Percentiles rank a stretch among this genome's conserved stretches.
phyloP scores from a whole-genome alignment of 1,139 yeast species.

The Geotrichum restrictum region DNA sequence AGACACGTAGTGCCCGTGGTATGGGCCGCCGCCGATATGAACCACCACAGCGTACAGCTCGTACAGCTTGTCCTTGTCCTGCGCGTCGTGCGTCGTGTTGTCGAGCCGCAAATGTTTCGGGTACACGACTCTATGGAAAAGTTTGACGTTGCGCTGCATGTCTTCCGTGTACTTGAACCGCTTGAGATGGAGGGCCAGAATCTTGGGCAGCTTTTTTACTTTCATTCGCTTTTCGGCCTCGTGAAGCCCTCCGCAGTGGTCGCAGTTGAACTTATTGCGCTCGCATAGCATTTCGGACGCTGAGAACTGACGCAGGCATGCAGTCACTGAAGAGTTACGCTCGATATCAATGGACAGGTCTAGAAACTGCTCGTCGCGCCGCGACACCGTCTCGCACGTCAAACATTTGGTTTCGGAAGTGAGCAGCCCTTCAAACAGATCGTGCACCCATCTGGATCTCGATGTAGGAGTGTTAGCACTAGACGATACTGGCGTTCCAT shows the following conservation, averaged over 20 bases:
- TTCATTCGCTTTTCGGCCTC: slow-evolving; percentile 94
- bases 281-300: slow-evolving; percentile 82
- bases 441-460: slow-evolving; percentile 55
- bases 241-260: slow-evolving; percentile 82
- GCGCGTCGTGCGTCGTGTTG: slow-evolving; percentile 62
- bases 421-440: slow-evolving; percentile 76
- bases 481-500: slow-evolving; percentile 33
- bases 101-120: slow-evolving; percentile 70
- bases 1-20: slow-evolving; percentile 93
- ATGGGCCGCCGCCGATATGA: slow-evolving; percentile 96
- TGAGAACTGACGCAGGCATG: slow-evolving; percentile 73
- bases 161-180: slow-evolving; percentile 88
- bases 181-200: slow-evolving; percentile 78
- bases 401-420: slow-evolving; percentile 88
- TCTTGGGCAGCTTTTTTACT: slow-evolving; percentile 69
- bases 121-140: slow-evolving; percentile 80
- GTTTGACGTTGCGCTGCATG: slow-evolving; percentile 74
- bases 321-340: slow-evolving; percentile 67
- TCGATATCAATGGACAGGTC: slow-evolving; percentile 86
- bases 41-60: slow-evolving; percentile 84
- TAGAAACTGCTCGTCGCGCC: slow-evolving; percentile 78
- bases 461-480: slow-evolving; percentile 23
- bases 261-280: slow-evolving; percentile 89
- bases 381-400: slow-evolving; percentile 81
- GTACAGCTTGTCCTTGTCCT: slow-evolving; percentile 55